Evolutionary conservation across 768 basidiomycete genomes (phyloP).

Genomic region (Leccinum sublutescens): DNA sequence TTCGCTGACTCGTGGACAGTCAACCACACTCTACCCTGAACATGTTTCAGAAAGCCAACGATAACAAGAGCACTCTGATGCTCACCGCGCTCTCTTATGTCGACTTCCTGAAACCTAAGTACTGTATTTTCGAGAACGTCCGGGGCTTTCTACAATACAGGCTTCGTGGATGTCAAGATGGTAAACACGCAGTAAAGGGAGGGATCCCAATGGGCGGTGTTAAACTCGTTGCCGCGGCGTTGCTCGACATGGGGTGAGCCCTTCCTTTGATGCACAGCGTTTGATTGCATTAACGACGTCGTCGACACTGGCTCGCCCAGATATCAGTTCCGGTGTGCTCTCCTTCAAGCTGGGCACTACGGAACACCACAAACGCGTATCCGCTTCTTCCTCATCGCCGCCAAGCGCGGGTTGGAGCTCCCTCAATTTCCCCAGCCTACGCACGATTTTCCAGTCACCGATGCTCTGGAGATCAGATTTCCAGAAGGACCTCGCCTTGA

Average conservation of each 20-base stretch:
- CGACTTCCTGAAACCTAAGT: conserved; percentile 40
- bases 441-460: conserved; percentile 40
- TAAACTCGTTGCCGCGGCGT: conserved; percentile 59
- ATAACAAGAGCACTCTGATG: conserved; percentile 66
- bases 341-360: conserved; percentile 49
- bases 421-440: conserved; percentile 44
- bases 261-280: neutral
- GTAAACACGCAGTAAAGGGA: conserved; percentile 49
- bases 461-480: conserved; percentile 51
- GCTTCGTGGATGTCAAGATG: conserved; percentile 38
- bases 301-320: conserved; percentile 20
- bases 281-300: neutral
- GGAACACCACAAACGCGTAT: conserved; percentile 46
- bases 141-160: conserved; percentile 42
- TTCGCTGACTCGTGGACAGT: conserved; percentile 37
- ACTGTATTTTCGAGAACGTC: conserved; percentile 50
- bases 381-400: conserved; percentile 49
- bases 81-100: conserved; percentile 52
- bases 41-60: conserved; percentile 65
- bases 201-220: conserved; percentile 74
- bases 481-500: conserved; percentile 38
- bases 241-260: conserved; percentile 65
- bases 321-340: conserved; percentile 42
- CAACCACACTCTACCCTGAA: conserved; percentile 75
- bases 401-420: conserved; percentile 35